Conservation (phyloP, 78 protist species). For the Kipferlia bialata region DNA sequence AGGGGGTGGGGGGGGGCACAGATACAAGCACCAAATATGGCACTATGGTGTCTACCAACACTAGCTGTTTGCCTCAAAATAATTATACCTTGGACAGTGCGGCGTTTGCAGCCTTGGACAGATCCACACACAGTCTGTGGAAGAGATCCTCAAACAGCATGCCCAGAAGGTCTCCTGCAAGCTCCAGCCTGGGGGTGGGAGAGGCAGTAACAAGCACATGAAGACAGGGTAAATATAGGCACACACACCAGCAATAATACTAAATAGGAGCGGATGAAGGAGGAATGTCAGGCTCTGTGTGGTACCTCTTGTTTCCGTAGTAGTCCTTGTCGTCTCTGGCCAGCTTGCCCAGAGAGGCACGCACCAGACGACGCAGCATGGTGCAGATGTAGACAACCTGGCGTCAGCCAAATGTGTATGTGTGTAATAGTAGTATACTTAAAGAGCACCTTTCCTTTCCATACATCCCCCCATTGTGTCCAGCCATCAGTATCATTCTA, state of each 20-base stretch:
- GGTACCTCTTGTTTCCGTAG: slow-evolving; percentile 95
- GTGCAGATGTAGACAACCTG: neutral
- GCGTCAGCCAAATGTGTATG: too few relatives aligned
- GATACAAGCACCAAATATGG: too few relatives aligned
- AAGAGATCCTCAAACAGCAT: slow-evolving; percentile 84
- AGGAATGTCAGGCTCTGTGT: neutral
- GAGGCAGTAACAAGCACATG: neutral
- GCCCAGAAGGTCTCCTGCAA: slow-evolving; percentile 25
- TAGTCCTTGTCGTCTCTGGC: slow-evolving; percentile 76
- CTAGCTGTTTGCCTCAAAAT: too few relatives aligned
- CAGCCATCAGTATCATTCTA: too few relatives aligned
- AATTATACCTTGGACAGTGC: slow-evolving; percentile 30
- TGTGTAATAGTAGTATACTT: too few relatives aligned
- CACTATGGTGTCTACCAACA: too few relatives aligned
- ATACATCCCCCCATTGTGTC: too few relatives aligned
- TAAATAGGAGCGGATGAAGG: slow-evolving; percentile 13
- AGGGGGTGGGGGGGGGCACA: too few relatives aligned
- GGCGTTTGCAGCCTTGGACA: slow-evolving; percentile 48
- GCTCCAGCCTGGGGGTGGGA: slow-evolving; percentile 9
- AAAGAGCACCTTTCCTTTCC: too few relatives aligned
- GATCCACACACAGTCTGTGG: slow-evolving; percentile 61
- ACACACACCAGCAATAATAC: neutral
- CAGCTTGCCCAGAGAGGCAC: slow-evolving; percentile 24
- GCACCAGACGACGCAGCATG: neutral
- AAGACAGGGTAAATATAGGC: neutral